A percentile compares a stretch with the other conserved stretches of the same genome.
These are phyloP conservation scores for Penicillium paxilli DNA, from an alignment of 495 filamentous ascomycete species.

Conservation along the genomic window DNA sequence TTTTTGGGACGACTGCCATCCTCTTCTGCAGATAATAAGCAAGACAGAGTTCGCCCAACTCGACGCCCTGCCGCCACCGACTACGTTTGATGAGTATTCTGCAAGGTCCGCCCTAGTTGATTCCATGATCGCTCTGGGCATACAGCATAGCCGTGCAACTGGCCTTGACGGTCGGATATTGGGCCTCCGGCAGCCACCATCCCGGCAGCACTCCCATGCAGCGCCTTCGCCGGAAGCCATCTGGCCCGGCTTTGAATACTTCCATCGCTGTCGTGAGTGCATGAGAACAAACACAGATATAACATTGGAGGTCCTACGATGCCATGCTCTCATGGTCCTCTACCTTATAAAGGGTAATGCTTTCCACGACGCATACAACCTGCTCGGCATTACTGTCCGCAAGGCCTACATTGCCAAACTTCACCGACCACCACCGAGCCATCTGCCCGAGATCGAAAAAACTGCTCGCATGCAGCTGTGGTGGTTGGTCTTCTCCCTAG, in stretches of 20 bases:
- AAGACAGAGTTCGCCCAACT: constrained; percentile 1
- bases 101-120: constrained; percentile 2
- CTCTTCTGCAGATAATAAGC: constrained; percentile 2
- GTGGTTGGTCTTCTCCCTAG: constrained; percentile 4
- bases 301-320: neutral
- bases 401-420: constrained; percentile 6
- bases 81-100: constrained; percentile 3
- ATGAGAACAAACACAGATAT: constrained; percentile 2
- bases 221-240: neutral
- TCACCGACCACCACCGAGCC: constrained; percentile 2
- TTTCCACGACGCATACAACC: constrained; percentile 2
- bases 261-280: constrained; percentile 5
- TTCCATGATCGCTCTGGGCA: constrained; percentile 5
- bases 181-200: neutral
- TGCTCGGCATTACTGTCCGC: constrained; percentile 3
- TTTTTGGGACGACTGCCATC: constrained; percentile 3
- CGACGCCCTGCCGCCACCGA: constrained; percentile 1
- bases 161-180: constrained; percentile 2
- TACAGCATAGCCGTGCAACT: constrained; percentile 5
- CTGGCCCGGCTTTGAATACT: constrained; percentile 9
- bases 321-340: constrained; percentile 4
- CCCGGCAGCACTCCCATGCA: neutral
- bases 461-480: constrained; percentile 7
- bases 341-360: constrained; percentile 8
- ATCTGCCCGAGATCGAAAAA: constrained; percentile 1